These are phyloP conservation scores for Debaryomyces fabryi DNA, from an alignment of 1,139 yeast genomes.

Conservation along the genomic window DNA sequence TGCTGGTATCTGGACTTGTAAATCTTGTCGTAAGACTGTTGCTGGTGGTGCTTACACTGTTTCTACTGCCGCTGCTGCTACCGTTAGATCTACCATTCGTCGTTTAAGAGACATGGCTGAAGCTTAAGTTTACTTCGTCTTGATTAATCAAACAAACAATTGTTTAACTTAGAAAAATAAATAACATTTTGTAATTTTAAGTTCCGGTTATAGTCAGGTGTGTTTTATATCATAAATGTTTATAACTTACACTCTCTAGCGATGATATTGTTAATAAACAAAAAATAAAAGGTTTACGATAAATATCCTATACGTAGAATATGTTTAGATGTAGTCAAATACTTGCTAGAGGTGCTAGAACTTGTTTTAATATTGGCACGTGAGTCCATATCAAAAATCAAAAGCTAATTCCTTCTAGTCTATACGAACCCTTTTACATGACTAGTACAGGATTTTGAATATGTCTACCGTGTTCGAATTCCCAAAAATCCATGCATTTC, in stretches of 20 bases:
- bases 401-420: not conserved
- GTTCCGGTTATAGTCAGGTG: slow-evolving; percentile 10
- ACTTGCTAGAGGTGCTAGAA: not conserved
- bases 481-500: slow-evolving; percentile 82
- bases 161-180: slow-evolving; percentile 6
- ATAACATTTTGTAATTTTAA: slow-evolving; percentile 10
- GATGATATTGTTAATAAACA: slow-evolving; percentile 12
- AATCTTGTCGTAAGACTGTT: slow-evolving; percentile 91
- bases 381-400: not conserved
- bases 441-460: not conserved
- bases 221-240: slow-evolving; percentile 7
- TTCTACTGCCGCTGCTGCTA: slow-evolving; percentile 99
- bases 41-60: slow-evolving; percentile 99
- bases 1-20: slow-evolving; percentile 98
- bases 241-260: slow-evolving; percentile 9
- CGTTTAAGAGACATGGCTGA: slow-evolving; percentile 99
- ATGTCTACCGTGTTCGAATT: slow-evolving; percentile 32
- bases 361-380: not conserved
- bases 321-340: not conserved
- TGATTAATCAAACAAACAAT: not conserved
- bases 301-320: not conserved
- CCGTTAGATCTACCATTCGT: slow-evolving; percentile 99
- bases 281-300: slow-evolving; percentile 9
- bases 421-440: not conserved
- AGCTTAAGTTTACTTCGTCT: slow-evolving; percentile 59